Base-by-base conservation (phyloP, 202 grass and related monocot species). In the Schoenoplectus tabernaemontani region DNA sequence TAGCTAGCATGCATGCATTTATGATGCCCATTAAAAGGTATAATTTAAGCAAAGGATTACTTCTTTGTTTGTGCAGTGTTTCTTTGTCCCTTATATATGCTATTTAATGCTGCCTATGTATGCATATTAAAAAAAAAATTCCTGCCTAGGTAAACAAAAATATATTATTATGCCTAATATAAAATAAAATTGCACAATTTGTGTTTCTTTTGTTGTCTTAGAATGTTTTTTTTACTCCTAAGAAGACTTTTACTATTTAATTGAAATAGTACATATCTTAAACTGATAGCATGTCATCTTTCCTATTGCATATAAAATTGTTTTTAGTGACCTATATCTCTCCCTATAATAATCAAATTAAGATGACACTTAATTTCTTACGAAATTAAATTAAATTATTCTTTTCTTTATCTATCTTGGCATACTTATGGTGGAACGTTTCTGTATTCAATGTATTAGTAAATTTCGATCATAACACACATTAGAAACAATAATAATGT, bases 51-150 rank as follows among this genome's bases (percentile, higher is more conserved):
- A 75, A 75, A 54, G 47, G 46, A 75, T 75, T 56, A 54, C 66
- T 85, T 70, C 67, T 82, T 78, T 39, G 64, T 88, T 68, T 79
- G 57, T 68, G 84, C 62, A 57, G 61, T 85, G 76, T 56, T 80
- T 65, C 43, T 76, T 56, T 57, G 75, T 65, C 44, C 60, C 59
- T 46, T 47, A n/a, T n/a, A n/a, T 37, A 58, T 28, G 19, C 33
- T 38, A 24, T 77, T 51, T 63, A 84, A 57, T 64, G 44, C 50
- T 56, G 30, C 23, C 34, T 19, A n/a, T n/a, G n/a, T n/a, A 17
- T 75, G 47, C 78, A 76, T 42, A 76, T 68, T 64, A n/a, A n/a
- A n/a, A 51, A 51, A 51, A 50, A 22, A 26, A 42, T 28, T n/a
- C 41, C 10, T 33, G 60, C 76, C 76, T 78, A 44, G 76, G 76